Percentiles rank a stretch among this genome's conserved stretches.
Evolutionary conservation across 805 yeast genomes (phyloP).

Genomic region (Yamadazyma scolyti): DNA sequence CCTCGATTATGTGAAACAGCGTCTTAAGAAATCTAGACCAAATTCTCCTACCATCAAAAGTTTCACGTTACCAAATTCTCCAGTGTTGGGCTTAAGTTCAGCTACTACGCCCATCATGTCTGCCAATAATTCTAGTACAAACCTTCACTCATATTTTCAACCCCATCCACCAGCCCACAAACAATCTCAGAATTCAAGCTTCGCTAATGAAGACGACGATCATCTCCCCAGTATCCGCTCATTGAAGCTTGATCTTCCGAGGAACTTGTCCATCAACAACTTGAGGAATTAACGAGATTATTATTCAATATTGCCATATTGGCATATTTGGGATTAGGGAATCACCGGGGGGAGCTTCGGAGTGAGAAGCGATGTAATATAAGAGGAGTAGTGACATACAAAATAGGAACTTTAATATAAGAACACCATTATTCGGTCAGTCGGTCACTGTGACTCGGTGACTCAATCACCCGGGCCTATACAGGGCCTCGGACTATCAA

Average conservation of each 20-base stretch:
- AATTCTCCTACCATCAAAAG: slow-evolving; percentile 40
- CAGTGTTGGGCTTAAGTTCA: slow-evolving; percentile 36
- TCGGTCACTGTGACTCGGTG: too few species aligned
- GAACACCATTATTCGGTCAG: too few species aligned
- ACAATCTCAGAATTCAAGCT: slow-evolving; percentile 7
- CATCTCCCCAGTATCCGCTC: slow-evolving; percentile 48
- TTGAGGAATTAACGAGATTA: too few species aligned
- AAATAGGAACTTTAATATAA: too few species aligned
- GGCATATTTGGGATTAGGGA: too few species aligned
- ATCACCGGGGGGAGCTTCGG: too few species aligned
- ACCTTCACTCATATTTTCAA: slow-evolving; percentile 33
- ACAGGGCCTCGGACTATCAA: too few species aligned
- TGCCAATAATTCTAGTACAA: slow-evolving; percentile 39
- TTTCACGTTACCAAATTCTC: slow-evolving; percentile 43
- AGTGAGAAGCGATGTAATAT: too few species aligned
- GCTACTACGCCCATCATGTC: slow-evolving; percentile 40
- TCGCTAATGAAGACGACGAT: slow-evolving; percentile 5
- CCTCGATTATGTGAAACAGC: slow-evolving; percentile 43
- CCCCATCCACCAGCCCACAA: slow-evolving; percentile 15
- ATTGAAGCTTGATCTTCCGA: slow-evolving; percentile 48
- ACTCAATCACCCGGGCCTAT: too few species aligned
- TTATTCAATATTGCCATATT: too few species aligned
- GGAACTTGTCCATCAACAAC: slow-evolving; percentile 30
- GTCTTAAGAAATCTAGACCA: slow-evolving; percentile 47
- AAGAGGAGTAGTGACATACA: too few species aligned